phyloP scores from a whole-genome alignment of 2,329 filamentous ascomycete species.

The Apiospora phragmitis region DNA sequence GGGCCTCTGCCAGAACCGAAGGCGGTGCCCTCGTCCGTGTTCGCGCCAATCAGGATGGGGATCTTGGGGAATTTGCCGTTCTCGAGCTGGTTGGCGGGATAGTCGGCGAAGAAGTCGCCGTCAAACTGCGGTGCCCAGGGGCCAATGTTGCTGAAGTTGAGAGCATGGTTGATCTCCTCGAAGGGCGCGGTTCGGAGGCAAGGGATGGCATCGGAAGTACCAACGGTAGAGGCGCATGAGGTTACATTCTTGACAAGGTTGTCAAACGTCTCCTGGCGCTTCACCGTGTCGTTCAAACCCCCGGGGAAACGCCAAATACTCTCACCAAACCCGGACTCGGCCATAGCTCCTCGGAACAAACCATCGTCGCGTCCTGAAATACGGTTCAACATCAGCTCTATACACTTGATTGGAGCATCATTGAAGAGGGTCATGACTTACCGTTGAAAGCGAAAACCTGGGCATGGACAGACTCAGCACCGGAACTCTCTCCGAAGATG shows the following conservation, averaged over 20 bases:
- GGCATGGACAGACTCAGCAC: constrained; percentile 41
- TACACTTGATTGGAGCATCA: neutral
- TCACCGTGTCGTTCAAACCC: constrained; percentile 29
- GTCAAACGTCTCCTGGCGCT: constrained; percentile 30
- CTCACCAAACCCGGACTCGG: constrained; percentile 45
- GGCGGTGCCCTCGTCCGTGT: constrained; percentile 32
- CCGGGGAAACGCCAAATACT: constrained; percentile 29
- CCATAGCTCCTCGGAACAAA: constrained; percentile 21
- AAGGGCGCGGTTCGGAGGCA: constrained; percentile 32
- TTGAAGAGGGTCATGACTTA: neutral
- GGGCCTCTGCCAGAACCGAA: constrained; percentile 19
- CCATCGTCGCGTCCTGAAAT: constrained; percentile 29
- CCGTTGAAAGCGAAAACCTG: constrained; percentile 45
- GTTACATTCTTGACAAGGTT: constrained; percentile 28
- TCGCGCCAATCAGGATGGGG: constrained; percentile 31
- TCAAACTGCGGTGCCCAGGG: constrained; percentile 29
- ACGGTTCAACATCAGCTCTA: neutral
- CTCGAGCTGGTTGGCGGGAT: constrained; percentile 21
- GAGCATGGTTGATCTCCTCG: constrained; percentile 23
- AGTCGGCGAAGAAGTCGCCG: constrained; percentile 29
- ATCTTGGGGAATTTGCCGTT: constrained; percentile 29
- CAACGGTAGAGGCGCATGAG: constrained; percentile 25
- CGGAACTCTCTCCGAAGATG: constrained; percentile 48
- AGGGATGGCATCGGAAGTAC: constrained; percentile 21
- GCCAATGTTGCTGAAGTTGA: constrained; percentile 19